phyloP scores from a whole-genome alignment of 148 eudicot genomes.

The Suaeda aralocaspica region DNA sequence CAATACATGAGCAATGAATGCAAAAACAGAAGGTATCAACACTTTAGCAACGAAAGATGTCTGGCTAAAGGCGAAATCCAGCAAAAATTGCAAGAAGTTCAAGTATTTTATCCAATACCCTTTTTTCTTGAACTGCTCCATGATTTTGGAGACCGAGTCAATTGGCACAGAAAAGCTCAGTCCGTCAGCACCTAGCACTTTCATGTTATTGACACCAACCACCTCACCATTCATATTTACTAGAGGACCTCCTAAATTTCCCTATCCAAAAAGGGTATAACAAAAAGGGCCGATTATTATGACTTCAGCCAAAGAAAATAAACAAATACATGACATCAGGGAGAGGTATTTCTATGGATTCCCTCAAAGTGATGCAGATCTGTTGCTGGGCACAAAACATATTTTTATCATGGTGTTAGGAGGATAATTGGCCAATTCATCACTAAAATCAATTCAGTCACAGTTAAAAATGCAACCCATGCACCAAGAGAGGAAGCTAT shows the following conservation, averaged over 20 bases:
- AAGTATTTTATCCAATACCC: constrained; percentile 44
- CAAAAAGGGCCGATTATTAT: neutral
- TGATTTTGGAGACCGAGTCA: constrained; percentile 72
- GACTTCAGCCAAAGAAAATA: neutral
- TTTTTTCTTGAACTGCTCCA: constrained; percentile 76
- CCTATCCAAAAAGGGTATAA: constrained; percentile 28
- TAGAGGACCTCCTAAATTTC: constrained; percentile 97
- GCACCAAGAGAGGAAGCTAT: too few species aligned
- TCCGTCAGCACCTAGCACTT: constrained; percentile 76
- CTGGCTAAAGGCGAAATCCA: neutral
- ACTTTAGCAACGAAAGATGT: neutral
- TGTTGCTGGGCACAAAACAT: too few species aligned
- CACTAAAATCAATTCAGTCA: neutral
- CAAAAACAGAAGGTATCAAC: neutral
- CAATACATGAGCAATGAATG: neutral
- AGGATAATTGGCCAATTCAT: neutral
- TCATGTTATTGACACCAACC: constrained; percentile 83
- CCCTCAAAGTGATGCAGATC: neutral
- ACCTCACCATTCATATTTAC: constrained; percentile 93
- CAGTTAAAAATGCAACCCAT: neutral
- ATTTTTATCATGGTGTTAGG: too few species aligned
- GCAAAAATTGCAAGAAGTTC: neutral
- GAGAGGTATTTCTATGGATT: too few species aligned
- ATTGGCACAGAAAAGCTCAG: constrained; percentile 89
- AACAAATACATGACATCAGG: neutral